phyloP scores from a whole-genome alignment of 257 asterid species.

The Verbascum thapsus region DNA sequence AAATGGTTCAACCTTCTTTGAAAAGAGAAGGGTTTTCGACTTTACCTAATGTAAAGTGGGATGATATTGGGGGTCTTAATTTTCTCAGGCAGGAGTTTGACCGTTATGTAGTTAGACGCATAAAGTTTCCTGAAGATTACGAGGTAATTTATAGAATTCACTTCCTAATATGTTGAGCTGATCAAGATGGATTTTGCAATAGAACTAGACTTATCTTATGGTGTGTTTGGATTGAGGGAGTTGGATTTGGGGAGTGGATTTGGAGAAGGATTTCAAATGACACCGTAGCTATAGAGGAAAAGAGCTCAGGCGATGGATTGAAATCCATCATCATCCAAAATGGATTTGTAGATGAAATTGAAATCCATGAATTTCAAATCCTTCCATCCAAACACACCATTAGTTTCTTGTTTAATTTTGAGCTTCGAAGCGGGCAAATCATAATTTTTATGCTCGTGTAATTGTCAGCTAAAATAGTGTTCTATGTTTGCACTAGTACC shows the following conservation, averaged over 20 bases:
- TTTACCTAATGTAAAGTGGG: slow-evolving; percentile 86
- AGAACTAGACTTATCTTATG: not conserved
- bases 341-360: too few relatives aligned
- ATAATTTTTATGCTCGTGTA: not conserved
- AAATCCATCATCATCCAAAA: too few relatives aligned
- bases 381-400: too few relatives aligned
- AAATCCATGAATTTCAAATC: too few relatives aligned
- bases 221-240: too few relatives aligned
- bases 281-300: too few relatives aligned
- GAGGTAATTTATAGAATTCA: slow-evolving; percentile 60
- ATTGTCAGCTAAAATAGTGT: not conserved
- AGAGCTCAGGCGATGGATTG: too few relatives aligned
- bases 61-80: slow-evolving; percentile 88
- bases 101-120: slow-evolving; percentile 59
- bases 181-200: slow-evolving; percentile 18
- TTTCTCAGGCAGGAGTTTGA: slow-evolving; percentile 63
- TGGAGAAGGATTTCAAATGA: too few relatives aligned
- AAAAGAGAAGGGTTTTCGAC: slow-evolving; percentile 90
- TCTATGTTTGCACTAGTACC: slow-evolving; percentile 14
- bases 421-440: slow-evolving; percentile 17
- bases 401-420: not conserved
- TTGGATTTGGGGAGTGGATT: too few relatives aligned
- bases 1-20: slow-evolving; percentile 79
- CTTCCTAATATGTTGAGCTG: slow-evolving; percentile 11
- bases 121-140: slow-evolving; percentile 72